Evolutionary conservation across 2,329 filamentous ascomycete species (phyloP), one percentile per base, ranked within the genome.

Genomic region (Aspergillaceae sp.): DNA sequence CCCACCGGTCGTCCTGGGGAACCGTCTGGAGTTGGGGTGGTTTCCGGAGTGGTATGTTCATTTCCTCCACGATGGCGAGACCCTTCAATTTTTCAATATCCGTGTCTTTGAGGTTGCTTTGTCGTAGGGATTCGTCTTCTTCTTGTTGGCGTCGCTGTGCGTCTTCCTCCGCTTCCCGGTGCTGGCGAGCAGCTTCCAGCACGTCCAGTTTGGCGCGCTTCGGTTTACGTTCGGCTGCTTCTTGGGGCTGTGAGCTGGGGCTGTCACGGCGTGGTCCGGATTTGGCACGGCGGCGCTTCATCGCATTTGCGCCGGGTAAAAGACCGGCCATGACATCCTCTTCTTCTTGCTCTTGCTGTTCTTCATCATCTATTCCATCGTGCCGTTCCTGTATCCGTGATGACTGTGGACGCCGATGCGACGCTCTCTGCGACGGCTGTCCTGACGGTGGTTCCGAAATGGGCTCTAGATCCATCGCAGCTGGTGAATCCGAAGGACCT

Each of bases 221-320:
- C 2, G 59, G 58, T 50, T 72, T 76, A 6, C 61, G 60, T n/a
- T 60, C 54, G 46, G 58, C 58, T 43, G 65, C 54, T 6, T 52
- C 52, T 42, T 65, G 55, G 7, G 46, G 48, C 34, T 47, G 53
- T 32, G 53, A 53, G 4, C 42, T 51, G 40, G 52, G 47, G 8
- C 48, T 49, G 40, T 56, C 50, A 33, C 70, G 55, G 2, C 75
- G 70, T 52, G 75, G 68, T 40, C 77, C 75, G 43, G 75, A 75
- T 50, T 79, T 82, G 19, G 87, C 73, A 28, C 84, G 82, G 26
- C 85, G 82, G n/a, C 83, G 80, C 63, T 94, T 97, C 60, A 89
- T 79, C 4, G 82, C 82, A 29, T 84, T 81, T 3, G 86, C 82
- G 1, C 83, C 87, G 0, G 89, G 86, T 1, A 90, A 81, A 46